These are phyloP conservation scores for Sporopachydermia quercuum DNA, from an alignment of 805 yeast species.

Conservation along the genomic window DNA sequence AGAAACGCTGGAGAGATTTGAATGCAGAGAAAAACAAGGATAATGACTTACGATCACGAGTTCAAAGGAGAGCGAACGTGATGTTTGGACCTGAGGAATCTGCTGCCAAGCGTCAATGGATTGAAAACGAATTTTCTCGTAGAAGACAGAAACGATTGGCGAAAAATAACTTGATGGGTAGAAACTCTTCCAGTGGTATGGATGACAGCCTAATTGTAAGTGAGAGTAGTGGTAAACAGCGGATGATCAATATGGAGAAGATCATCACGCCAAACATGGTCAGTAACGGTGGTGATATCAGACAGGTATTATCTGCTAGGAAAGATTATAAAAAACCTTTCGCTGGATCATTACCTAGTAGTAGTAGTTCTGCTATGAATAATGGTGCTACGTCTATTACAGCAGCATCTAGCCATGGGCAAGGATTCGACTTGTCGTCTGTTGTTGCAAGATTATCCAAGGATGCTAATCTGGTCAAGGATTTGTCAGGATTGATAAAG, in stretches of 20 bases:
- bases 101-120: slow-evolving; percentile 46
- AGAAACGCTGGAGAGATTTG: slow-evolving; percentile 71
- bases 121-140: slow-evolving; percentile 52
- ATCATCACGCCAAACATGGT: background rate
- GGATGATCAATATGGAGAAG: background rate
- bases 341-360: background rate
- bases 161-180: slow-evolving; percentile 4
- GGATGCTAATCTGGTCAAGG: background rate
- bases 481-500: background rate
- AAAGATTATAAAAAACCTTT: background rate
- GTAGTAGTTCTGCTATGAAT: too few relatives aligned
- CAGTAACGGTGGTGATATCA: background rate
- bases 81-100: slow-evolving; percentile 50
- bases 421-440: background rate
- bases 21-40: slow-evolving; percentile 75
- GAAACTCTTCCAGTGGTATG: slow-evolving; percentile 25
- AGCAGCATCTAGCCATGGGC: background rate
- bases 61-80: slow-evolving; percentile 52
- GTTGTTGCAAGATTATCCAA: background rate
- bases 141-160: slow-evolving; percentile 45
- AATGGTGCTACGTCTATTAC: too few relatives aligned
- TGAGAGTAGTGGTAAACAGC: background rate
- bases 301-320: background rate
- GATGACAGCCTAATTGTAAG: background rate
- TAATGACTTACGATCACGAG: slow-evolving; percentile 69